A percentile compares a stretch with the other conserved stretches of the same genome.
Conservation (phyloP, 139 green algal genomes). For the Raphidocelis subcapitata region DNA sequence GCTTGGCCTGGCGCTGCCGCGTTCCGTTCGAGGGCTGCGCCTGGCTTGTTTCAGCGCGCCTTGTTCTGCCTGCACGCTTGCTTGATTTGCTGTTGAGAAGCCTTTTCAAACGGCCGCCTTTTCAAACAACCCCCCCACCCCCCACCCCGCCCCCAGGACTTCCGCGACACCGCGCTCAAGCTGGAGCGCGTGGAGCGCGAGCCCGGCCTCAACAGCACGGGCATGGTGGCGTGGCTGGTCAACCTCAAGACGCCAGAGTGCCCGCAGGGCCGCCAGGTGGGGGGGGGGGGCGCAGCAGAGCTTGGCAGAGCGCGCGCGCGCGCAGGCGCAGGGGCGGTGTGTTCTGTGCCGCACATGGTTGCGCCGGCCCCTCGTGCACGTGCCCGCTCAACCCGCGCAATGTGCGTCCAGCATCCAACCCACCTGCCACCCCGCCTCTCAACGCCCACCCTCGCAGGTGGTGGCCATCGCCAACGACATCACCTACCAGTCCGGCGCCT, state of each 20-base stretch:
- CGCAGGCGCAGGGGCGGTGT: no score
- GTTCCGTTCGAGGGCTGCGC: no score
- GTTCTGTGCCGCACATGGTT: no score
- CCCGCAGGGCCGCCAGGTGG: slow-evolving; percentile 53
- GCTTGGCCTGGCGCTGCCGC: no score
- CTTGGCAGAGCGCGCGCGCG: no score
- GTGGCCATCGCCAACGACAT: slow-evolving; percentile 98
- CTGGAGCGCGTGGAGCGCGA: slow-evolving; percentile 33
- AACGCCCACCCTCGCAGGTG: slow-evolving; percentile 31
- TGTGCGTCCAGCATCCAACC: no score
- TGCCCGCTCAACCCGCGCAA: no score
- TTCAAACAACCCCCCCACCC: background rate
- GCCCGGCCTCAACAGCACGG: slow-evolving; percentile 73
- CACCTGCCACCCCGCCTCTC: no score
- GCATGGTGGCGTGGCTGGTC: slow-evolving; percentile 92
- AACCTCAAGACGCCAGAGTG: slow-evolving; percentile 89
- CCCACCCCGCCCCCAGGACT: slow-evolving; percentile 10
- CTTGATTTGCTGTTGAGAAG: background rate
- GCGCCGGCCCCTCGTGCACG: no score
- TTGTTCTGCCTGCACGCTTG: no score
- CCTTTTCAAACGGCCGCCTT: no score
- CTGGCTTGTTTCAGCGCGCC: no score
- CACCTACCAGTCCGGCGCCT: slow-evolving; percentile 87
- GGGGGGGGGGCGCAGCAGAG: background rate
- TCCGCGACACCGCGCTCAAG: slow-evolving; percentile 24